Base-by-base conservation (phyloP, 2,329 filamentous ascomycete genomes). In the Sordariomycetes sp. region DNA sequence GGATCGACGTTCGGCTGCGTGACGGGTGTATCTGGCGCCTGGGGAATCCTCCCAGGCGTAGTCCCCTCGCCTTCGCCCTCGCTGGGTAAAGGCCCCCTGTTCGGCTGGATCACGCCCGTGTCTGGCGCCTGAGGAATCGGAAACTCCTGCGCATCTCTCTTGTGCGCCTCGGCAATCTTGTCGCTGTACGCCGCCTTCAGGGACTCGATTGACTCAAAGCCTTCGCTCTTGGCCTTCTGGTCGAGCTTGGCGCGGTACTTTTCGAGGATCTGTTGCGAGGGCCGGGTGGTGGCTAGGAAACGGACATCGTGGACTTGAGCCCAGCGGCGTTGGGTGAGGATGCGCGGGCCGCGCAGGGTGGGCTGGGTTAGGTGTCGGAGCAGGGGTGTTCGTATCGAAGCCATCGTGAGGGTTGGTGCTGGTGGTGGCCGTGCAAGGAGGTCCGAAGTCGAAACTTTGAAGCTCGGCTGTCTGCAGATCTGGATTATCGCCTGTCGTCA, bases 221-320 rank as follows among this genome's bases (percentile, higher is more conserved):
- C 80, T 54, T 83, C 70, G 61, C 81, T 63, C 53, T 77, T 76
- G 9, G 86, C 90, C 61, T 94, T 95, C 43, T 72, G 65, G 44
- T 83, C 73, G 42, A 98, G 79, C 65, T 94, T 94, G 37, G 81
- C 73, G 46, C 75, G 76, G 66, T 98, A 98, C 59, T 85, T 93
- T 43, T 94, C 86, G 43, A 85, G 55, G 25, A 95, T 66, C 46
- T 72, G 70, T 38, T 75, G 71, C 30, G 79, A 70, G 37, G 75
- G 66, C 38, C 75, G 75, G 41, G 87, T 84, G 12, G 86, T 92
- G 40, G 82, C 82, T 30, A 94, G 73, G 67, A 90, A 94, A 43
- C 88, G 86, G 31, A 94, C 79, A 58, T 95, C 86, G 58, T 93
- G 86, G 20, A 95, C 87, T 49, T 86, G 86, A 3, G 90, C 90